Evolutionary conservation across 352 stramenopile species (phyloP).

Genomic region (Phytopythium delawarense): DNA sequence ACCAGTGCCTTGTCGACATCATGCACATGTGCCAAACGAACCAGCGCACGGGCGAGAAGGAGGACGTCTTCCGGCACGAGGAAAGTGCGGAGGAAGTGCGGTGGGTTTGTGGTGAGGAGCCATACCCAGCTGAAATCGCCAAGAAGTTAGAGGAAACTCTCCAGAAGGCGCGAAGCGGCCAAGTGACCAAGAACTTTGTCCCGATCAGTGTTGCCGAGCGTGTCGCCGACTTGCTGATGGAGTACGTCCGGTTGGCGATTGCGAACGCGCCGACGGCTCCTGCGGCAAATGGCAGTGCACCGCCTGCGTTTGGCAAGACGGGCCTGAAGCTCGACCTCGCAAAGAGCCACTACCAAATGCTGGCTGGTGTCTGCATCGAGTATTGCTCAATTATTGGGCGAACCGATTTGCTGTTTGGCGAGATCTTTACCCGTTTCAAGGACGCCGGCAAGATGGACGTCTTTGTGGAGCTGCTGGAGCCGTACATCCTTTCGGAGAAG

Average conservation of each 20-base stretch:
- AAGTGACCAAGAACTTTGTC: constrained; percentile 87
- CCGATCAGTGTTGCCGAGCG: constrained; percentile 87
- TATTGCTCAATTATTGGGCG: constrained; percentile 90
- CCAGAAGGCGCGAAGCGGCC: constrained; percentile 74
- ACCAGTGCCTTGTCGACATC: constrained; percentile 87
- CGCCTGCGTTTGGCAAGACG: constrained; percentile 37
- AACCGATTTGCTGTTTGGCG: constrained; percentile 82
- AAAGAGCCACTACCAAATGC: constrained; percentile 95
- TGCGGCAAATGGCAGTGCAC: constrained; percentile 9
- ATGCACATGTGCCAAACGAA: constrained; percentile 90
- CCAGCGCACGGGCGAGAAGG: constrained; percentile 82
- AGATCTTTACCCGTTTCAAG: constrained; percentile 87
- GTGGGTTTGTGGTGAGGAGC: constrained; percentile 77
- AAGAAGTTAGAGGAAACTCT: constrained; percentile 85
- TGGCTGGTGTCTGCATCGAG: constrained; percentile 94
- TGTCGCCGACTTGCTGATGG: constrained; percentile 87
- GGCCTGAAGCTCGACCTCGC: constrained; percentile 85
- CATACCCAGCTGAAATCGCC: constrained; percentile 71
- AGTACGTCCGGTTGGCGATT: constrained; percentile 87
- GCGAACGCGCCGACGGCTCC: constrained; percentile 52
- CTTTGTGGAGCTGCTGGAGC: constrained; percentile 92
- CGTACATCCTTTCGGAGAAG: constrained; percentile 93
- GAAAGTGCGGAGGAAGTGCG: constrained; percentile 80
- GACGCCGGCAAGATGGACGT: constrained; percentile 79
- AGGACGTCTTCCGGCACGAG: constrained; percentile 84